Evolutionary conservation across 805 yeast species (phyloP).

Genomic region (Yarrowia phangngaensis): DNA sequence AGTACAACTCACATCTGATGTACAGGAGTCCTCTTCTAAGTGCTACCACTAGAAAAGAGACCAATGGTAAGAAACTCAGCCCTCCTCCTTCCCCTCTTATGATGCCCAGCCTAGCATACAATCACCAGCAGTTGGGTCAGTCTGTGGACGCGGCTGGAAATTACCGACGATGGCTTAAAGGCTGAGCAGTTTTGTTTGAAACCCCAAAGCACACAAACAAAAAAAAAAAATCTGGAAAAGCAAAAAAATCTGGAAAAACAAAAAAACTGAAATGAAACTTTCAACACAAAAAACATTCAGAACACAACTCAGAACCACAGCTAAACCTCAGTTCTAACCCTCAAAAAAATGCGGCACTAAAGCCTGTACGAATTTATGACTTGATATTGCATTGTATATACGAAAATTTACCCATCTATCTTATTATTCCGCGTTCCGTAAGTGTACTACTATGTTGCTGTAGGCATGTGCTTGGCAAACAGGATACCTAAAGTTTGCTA

Average conservation of each 20-base stretch:
- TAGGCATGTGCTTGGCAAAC: too few relatives aligned
- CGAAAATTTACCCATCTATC: too few relatives aligned
- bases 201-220: neutral
- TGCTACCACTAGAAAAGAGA: slow-evolving; percentile 11
- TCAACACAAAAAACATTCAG: too few relatives aligned
- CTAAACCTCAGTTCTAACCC: too few relatives aligned
- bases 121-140: slow-evolving; percentile 25
- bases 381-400: slow-evolving; percentile 20
- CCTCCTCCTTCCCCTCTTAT: slow-evolving; percentile 26
- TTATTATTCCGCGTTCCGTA: too few relatives aligned
- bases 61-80: slow-evolving; percentile 4
- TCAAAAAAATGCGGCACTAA: slow-evolving; percentile 20
- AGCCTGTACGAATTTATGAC: slow-evolving; percentile 25
- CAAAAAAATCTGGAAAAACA: neutral
- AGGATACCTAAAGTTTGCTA: too few relatives aligned
- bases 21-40: slow-evolving; percentile 18
- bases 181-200: too few relatives aligned
- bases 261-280: too few relatives aligned
- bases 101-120: slow-evolving; percentile 23
- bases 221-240: neutral
- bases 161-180: slow-evolving; percentile 6
- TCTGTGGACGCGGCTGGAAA: slow-evolving; percentile 7
- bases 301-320: too few relatives aligned
- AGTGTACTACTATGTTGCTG: too few relatives aligned
- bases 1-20: slow-evolving; percentile 26